Conservation (phyloP, 805 yeast genomes). For the Zygoascus tannicola region DNA sequence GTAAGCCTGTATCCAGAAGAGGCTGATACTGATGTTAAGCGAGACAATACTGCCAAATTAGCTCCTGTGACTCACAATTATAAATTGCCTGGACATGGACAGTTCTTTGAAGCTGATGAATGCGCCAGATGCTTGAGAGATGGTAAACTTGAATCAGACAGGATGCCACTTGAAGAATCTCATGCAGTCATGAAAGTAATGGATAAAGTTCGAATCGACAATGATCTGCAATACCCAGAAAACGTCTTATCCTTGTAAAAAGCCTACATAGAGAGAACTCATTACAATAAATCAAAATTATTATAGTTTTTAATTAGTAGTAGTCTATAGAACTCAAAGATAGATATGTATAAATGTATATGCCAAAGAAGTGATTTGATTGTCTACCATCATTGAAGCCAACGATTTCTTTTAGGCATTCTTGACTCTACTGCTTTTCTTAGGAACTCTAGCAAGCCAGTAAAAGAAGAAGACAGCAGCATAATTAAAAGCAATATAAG, state of each 20-base stretch:
- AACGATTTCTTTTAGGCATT: constrained; percentile 2
- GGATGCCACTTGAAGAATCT: constrained; percentile 39
- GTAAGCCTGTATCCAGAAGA: constrained; percentile 6
- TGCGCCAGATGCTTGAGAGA: constrained; percentile 37
- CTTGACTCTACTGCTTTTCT: constrained; percentile 26
- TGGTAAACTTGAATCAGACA: constrained; percentile 32
- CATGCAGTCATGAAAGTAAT: constrained; percentile 38
- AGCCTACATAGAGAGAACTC: background rate
- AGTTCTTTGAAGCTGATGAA: constrained; percentile 49
- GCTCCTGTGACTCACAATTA: constrained; percentile 2
- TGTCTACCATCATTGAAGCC: too few species aligned
- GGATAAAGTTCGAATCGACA: constrained; percentile 39
- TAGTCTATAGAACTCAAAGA: background rate
- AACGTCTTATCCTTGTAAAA: constrained; percentile 16
- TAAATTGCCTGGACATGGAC: constrained; percentile 31
- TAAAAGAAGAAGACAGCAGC: constrained; percentile 40
- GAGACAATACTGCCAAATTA: background rate
- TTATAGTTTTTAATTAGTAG: background rate
- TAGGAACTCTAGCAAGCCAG: constrained; percentile 71
- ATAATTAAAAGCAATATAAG: constrained; percentile 39
- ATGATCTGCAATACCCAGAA: constrained; percentile 38
- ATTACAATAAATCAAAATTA: background rate
- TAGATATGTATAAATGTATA: too few species aligned
- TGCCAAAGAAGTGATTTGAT: too few species aligned
- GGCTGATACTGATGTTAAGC: constrained; percentile 1